phyloP scores from a whole-genome alignment of 1,139 yeast species.

The Zhuliangozyma blackwelliae region DNA sequence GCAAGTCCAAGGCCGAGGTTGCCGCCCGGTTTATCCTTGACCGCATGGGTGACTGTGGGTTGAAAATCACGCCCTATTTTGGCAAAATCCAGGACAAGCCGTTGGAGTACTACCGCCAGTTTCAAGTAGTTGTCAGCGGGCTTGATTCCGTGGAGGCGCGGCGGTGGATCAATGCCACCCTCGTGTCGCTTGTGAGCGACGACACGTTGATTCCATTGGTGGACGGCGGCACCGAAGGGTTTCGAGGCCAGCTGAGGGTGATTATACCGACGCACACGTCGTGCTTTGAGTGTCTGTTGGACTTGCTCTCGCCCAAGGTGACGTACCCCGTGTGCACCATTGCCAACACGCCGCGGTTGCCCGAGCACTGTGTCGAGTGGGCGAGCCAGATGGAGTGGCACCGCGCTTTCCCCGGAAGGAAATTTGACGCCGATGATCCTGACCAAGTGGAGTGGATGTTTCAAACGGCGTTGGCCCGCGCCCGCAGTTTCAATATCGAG shows the following conservation, averaged over 20 bases:
- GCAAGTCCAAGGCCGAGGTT: slow-evolving; percentile 72
- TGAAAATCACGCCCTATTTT: slow-evolving; percentile 53
- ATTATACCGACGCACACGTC: slow-evolving; percentile 81
- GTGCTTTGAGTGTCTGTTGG: slow-evolving; percentile 90
- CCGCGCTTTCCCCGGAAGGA: slow-evolving; percentile 35
- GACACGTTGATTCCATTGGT: slow-evolving; percentile 69
- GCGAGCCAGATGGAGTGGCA: slow-evolving; percentile 81
- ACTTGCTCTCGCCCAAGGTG: slow-evolving; percentile 63
- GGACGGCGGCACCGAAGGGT: slow-evolving; percentile 97
- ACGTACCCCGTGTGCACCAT: slow-evolving; percentile 92
- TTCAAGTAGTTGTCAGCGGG: slow-evolving; percentile 78
- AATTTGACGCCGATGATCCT: slow-evolving; percentile 66
- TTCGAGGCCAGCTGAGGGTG: slow-evolving; percentile 86
- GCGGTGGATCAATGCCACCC: slow-evolving; percentile 81
- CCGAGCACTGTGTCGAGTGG: slow-evolving; percentile 96
- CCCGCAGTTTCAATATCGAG: slow-evolving; percentile 57
- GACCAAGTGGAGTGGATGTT: slow-evolving; percentile 68
- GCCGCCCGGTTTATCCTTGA: slow-evolving; percentile 63
- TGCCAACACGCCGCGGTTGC: slow-evolving; percentile 87
- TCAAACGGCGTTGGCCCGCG: slow-evolving; percentile 53
- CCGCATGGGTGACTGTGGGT: slow-evolving; percentile 38
- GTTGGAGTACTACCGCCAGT: slow-evolving; percentile 60
- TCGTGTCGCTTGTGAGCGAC: slow-evolving; percentile 58
- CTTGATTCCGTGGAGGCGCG: slow-evolving; percentile 88
- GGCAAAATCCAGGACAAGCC: slow-evolving; percentile 72